Evolutionary conservation across 768 basidiomycete species (phyloP).

Genomic region (Peribolospora baueri): DNA sequence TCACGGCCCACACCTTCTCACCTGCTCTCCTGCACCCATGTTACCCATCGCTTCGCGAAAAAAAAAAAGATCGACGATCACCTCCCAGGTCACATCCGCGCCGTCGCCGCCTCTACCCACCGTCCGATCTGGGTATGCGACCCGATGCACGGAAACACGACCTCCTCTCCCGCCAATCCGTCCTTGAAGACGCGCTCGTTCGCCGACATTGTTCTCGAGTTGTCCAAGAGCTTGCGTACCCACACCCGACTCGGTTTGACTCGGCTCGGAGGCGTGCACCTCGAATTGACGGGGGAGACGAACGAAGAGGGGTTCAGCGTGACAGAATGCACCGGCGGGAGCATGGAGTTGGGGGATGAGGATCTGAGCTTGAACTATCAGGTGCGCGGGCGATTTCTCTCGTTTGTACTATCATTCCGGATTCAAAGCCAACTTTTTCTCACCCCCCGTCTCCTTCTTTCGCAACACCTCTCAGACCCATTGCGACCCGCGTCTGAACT

Average conservation of each 20-base stretch:
- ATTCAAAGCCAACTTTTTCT: background rate
- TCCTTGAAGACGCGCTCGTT: slow-evolving; percentile 76
- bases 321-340: slow-evolving; percentile 88
- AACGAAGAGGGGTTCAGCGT: slow-evolving; percentile 79
- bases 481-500: slow-evolving; percentile 83
- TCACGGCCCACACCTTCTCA: too few relatives aligned
- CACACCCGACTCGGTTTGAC: slow-evolving; percentile 43
- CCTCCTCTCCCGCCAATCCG: slow-evolving; percentile 39
- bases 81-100: slow-evolving; percentile 54
- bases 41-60: background rate
- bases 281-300: slow-evolving; percentile 80
- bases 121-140: slow-evolving; percentile 67
- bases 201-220: slow-evolving; percentile 50
- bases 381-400: slow-evolving; percentile 20
- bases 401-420: background rate
- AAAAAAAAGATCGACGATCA: slow-evolving; percentile 39
- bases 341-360: slow-evolving; percentile 78
- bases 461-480: slow-evolving; percentile 32
- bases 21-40: background rate
- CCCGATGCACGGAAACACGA: slow-evolving; percentile 96
- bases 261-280: slow-evolving; percentile 51
- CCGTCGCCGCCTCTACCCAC: slow-evolving; percentile 55
- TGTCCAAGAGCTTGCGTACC: slow-evolving; percentile 55
- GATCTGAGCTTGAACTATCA: slow-evolving; percentile 76
- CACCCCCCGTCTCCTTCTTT: background rate